Base-by-base conservation (phyloP, 2,329 filamentous ascomycete species). In the Ophiocordyceps australis region DNA sequence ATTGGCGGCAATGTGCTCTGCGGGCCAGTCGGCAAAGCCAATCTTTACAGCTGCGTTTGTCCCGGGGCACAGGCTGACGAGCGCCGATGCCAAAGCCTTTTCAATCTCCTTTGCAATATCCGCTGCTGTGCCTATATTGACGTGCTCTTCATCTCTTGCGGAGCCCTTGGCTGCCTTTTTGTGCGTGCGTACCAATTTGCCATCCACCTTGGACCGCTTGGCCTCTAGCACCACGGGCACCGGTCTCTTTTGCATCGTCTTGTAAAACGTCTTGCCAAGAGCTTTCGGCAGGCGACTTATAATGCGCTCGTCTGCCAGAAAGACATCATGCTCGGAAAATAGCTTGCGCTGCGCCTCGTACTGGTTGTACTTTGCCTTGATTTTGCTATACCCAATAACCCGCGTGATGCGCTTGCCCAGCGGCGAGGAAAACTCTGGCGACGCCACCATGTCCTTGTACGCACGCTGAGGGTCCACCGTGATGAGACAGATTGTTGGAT, bases 191-290 rank as follows among this genome's bases (percentile, higher is more conserved):
- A 59, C 58, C 20, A 53, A 50, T 56, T 70, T 69, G 33, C 61
- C 63, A 33, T 70, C 61, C 12, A 60, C 61, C 50, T 69, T 77
- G 35, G 65, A 58, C 27, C 62, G 60, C 46, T 71, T 62, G 34
- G 72, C 50, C 41, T 59, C 65, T 33, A 95, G 63, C 22, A 65
- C 60, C 20, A 95, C 67, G 15, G 89, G 85, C 30, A 98, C 72
- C 8, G 89, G 89, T 20, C 86, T 67, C 64, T 95, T 95, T 35
- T 56, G 53, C 4, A 75, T 80, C 29, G 57, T 65, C 57, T 83
- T 77, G 66, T 89, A 95, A 51, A 98, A 95, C 2, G 76, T 76
- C 59, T 93, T 95, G 39, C 86, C 89, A 9, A 98, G 70, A 3
- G 74, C 59, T 35, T 69, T 66, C 29, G 85, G 81, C 31, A 95